Evolutionary conservation across 2,329 filamentous ascomycete species (phyloP).

Genomic region (Claviceps sp.): DNA sequence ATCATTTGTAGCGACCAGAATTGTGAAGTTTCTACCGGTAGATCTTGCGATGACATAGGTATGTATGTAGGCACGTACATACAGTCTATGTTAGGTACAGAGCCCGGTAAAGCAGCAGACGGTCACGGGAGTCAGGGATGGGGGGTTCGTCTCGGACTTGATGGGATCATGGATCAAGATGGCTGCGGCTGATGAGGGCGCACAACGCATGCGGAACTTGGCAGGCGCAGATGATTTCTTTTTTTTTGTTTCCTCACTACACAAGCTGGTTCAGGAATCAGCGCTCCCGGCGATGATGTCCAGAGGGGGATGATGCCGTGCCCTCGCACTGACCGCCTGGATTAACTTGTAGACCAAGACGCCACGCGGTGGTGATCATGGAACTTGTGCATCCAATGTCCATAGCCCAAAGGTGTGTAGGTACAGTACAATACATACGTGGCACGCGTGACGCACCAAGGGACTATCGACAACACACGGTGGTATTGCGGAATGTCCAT

Average conservation of each 20-base stretch:
- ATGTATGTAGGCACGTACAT: too few relatives aligned
- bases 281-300: background rate
- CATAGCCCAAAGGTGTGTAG: too few relatives aligned
- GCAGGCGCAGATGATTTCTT: too few relatives aligned
- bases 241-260: background rate
- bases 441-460: too few relatives aligned
- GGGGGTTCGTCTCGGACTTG: background rate
- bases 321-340: background rate
- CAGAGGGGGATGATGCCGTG: background rate
- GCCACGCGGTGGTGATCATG: conserved; percentile 3
- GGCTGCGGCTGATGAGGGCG: background rate
- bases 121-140: background rate
- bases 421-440: too few relatives aligned
- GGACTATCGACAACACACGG: too few relatives aligned
- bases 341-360: background rate
- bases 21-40: too few relatives aligned
- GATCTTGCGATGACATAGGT: too few relatives aligned
- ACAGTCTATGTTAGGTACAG: background rate
- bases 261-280: background rate
- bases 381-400: background rate
- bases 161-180: background rate
- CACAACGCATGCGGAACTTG: background rate
- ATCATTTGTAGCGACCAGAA: too few relatives aligned
- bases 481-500: too few relatives aligned
- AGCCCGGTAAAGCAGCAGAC: background rate